Percentiles rank a stretch among this genome's conserved stretches.
Evolutionary conservation across 495 filamentous ascomycete genomes (phyloP).

Genomic region (Tuber aestivum): DNA sequence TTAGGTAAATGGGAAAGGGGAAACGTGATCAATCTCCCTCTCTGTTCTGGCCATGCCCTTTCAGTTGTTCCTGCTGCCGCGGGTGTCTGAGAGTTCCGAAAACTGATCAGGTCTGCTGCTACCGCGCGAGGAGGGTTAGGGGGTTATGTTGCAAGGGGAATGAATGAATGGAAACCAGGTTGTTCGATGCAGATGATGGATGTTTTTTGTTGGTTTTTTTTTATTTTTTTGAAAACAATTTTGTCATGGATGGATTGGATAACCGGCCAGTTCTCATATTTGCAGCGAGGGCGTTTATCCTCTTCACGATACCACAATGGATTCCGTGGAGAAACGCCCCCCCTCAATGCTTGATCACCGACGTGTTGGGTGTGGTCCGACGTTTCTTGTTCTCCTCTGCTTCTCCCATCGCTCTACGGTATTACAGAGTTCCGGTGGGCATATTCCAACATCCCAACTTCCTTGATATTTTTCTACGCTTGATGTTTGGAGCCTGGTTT

Average conservation of each 20-base stretch:
- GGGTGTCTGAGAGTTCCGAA: neutral
- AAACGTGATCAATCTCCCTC: neutral
- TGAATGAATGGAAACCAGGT: neutral
- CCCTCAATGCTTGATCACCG: neutral
- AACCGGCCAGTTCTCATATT: neutral
- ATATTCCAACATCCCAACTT: slow-evolving; percentile 1
- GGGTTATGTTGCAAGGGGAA: neutral
- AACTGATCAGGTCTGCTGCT: neutral
- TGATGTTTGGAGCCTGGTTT: slow-evolving; percentile 3
- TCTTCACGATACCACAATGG: neutral
- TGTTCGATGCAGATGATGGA: neutral
- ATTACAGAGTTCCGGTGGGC: neutral
- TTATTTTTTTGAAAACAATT: neutral
- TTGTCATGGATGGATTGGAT: neutral
- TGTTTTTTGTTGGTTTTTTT: slow-evolving; percentile 4
- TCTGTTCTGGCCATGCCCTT: neutral
- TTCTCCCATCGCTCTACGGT: neutral
- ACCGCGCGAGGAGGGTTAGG: neutral
- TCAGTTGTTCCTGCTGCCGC: neutral
- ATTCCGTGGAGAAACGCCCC: neutral
- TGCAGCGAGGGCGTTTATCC: neutral
- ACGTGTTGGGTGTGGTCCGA: neutral
- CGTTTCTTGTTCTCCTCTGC: neutral
- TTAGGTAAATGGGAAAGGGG: neutral
- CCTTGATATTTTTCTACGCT: neutral